phyloP scores from a whole-genome alignment of 768 basidiomycete species.

The Pleurotus djamor region DNA sequence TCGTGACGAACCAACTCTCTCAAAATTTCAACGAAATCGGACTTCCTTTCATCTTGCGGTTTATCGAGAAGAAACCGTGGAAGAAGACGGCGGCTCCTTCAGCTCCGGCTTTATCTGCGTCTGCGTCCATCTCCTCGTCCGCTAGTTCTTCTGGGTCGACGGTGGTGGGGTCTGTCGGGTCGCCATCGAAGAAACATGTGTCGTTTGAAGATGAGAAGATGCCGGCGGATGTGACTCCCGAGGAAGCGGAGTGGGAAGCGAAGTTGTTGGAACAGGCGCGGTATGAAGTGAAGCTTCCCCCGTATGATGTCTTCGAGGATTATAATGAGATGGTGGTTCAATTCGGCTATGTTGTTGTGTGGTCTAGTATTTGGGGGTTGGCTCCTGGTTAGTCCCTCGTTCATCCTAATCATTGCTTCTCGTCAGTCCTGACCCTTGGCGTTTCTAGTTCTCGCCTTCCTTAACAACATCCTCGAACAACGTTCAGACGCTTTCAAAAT shows the following conservation, averaged over 20 bases:
- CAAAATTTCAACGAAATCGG: constrained; percentile 79
- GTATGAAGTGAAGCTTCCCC: constrained; percentile 73
- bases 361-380: constrained; percentile 94
- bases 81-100: constrained; percentile 28
- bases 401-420: neutral
- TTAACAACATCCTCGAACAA: constrained; percentile 93
- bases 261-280: constrained; percentile 80
- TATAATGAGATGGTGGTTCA: constrained; percentile 97
- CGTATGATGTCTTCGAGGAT: constrained; percentile 81
- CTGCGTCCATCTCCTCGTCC: neutral
- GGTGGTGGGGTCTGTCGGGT: constrained; percentile 8
- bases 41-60: constrained; percentile 74
- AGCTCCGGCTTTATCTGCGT: too few relatives aligned
- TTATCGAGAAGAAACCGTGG: constrained; percentile 40
- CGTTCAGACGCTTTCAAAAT: constrained; percentile 97
- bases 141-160: constrained; percentile 2
- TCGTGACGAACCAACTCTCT: constrained; percentile 85
- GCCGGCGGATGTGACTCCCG: constrained; percentile 18
- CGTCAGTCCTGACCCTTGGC: neutral
- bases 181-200: constrained; percentile 58
- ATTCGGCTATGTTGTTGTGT: constrained; percentile 90
- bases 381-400: constrained; percentile 56
- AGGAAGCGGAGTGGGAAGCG: constrained; percentile 62
- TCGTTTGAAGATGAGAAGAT: constrained; percentile 66
- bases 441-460: constrained; percentile 64